phyloP scores from a whole-genome alignment of 148 eudicot genomes.

The Pharnaceum exiguum region DNA sequence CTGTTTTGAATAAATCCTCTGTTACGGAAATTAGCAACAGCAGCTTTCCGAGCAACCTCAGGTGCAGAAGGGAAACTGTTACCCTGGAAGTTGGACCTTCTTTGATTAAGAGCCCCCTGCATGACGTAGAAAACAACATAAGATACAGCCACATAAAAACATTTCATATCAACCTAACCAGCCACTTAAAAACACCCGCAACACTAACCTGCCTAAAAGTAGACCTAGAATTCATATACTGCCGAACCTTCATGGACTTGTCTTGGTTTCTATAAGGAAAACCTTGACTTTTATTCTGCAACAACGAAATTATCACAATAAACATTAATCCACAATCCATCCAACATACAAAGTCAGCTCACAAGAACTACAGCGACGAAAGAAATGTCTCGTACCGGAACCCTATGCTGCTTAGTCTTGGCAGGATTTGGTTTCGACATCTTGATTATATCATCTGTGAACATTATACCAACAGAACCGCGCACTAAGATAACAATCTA shows the following conservation, averaged over 20 bases:
- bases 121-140: background rate
- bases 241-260: slow-evolving; percentile 45
- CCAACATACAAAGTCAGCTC: background rate
- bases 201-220: slow-evolving; percentile 71
- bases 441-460: slow-evolving; percentile 97
- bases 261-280: slow-evolving; percentile 43
- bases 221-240: slow-evolving; percentile 71
- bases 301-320: background rate
- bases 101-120: slow-evolving; percentile 79
- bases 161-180: too few species aligned
- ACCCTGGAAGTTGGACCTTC: slow-evolving; percentile 70
- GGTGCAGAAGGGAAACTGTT: slow-evolving; percentile 59
- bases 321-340: background rate
- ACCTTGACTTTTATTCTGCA: slow-evolving; percentile 60
- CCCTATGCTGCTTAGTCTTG: slow-evolving; percentile 61
- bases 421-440: slow-evolving; percentile 57
- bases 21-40: slow-evolving; percentile 50
- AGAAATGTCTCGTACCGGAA: slow-evolving; percentile 39
- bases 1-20: slow-evolving; percentile 38
- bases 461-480: background rate
- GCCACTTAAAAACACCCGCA: too few species aligned
- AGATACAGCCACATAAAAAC: background rate
- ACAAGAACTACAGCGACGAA: background rate
- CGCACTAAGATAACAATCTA: background rate
- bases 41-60: slow-evolving; percentile 71